phyloP scores from a whole-genome alignment of 2,329 filamentous ascomycete genomes.

The Colletotrichum siamense region DNA sequence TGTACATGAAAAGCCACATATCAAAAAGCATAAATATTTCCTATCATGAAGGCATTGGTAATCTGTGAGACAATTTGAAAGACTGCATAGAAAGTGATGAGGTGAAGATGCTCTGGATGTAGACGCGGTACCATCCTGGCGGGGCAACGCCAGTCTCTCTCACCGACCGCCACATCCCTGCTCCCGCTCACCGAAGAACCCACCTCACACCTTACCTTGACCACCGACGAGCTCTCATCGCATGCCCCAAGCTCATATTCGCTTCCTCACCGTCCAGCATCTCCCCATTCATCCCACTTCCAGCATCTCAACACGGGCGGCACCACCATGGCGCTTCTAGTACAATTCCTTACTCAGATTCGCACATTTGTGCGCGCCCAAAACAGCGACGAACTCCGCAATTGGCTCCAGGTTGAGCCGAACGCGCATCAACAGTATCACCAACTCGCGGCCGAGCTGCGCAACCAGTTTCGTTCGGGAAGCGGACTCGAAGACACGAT shows the following conservation, averaged over 20 bases:
- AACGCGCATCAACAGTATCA: slow-evolving; percentile 71
- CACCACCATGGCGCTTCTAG: slow-evolving; percentile 63
- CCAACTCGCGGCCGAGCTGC: slow-evolving; percentile 72
- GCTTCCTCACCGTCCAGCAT: neutral
- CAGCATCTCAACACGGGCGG: neutral
- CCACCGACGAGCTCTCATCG: neutral
- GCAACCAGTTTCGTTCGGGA: slow-evolving; percentile 55
- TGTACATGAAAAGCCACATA: neutral
- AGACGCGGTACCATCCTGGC: neutral
- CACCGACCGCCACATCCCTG: slow-evolving; percentile 1
- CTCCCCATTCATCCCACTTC: neutral
- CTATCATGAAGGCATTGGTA: neutral
- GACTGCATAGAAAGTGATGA: neutral
- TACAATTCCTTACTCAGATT: slow-evolving; percentile 72
- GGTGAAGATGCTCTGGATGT: neutral
- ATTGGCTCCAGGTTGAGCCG: slow-evolving; percentile 78
- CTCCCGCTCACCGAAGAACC: slow-evolving; percentile 2
- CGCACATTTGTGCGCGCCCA: slow-evolving; percentile 65
- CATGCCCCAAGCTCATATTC: neutral
- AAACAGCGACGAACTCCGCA: slow-evolving; percentile 69
- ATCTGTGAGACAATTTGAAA: neutral
- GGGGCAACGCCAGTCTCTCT: neutral
- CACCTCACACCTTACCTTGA: slow-evolving; percentile 2
- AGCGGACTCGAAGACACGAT: slow-evolving; percentile 66
- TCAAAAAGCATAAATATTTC: neutral